Evolutionary conservation across 2,329 filamentous ascomycete genomes (phyloP), one percentile per base, ranked within the genome.

Genomic region (Penicillium griseofulvum): DNA sequence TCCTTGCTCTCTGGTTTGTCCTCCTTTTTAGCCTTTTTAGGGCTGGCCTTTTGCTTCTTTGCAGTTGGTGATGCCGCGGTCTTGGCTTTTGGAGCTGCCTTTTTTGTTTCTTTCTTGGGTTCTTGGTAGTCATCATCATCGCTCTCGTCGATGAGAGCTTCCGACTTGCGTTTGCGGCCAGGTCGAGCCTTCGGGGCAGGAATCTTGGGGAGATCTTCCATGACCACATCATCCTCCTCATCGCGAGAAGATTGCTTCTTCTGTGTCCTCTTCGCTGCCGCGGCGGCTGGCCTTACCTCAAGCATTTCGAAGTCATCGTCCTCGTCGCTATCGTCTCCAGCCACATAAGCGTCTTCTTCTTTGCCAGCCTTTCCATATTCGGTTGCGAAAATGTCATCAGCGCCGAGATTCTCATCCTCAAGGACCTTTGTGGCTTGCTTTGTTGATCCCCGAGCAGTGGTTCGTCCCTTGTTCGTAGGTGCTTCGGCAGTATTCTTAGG

Each of bases 331-430:
- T 60, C 84, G 49, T 77, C 78, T 57, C 88, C 88, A 55, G 83
- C 81, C 50, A 90, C 87, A 67, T 94, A 89, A 38, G 86, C 86
- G 65, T 85, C 88, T 46, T 74, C 69, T 12, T 83, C 80, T 69
- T 86, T 90, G 54, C 82, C 84, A 42, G 83, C 78, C 45, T 82
- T 82, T 68, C 86, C 88, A 33, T 81, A 82, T 60, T 90, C 86
- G 4, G 88, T 87, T 14, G 87, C 88, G 72, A 92, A 92, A 19
- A 96, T 91, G 64, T 96, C 92, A 61, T 91, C 88, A n/a, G 84
- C 88, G 3, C 75, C 81, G 42, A 83, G 87, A 42, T 90, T 80
- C 33, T 86, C 87, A 50, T 89, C 87, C 19, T 90, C 83, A 61
- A 88, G 19, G 60, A 60, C 67, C 58, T 55, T 52, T 54, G 57